These are phyloP conservation scores for Plantago ovata DNA, from an alignment of 257 asterid species.

Conservation along the genomic window DNA sequence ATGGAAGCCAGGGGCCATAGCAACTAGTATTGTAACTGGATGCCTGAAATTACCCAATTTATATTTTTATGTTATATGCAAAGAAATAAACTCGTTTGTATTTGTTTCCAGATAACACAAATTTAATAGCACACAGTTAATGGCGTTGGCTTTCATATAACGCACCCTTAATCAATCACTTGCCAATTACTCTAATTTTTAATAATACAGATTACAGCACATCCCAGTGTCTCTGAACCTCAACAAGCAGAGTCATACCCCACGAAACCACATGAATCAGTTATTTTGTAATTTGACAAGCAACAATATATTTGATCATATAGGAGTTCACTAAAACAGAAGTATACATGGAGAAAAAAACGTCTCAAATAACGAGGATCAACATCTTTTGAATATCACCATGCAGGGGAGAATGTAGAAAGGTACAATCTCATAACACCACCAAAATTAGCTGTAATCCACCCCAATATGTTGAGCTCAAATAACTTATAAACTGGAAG, in stretches of 20 bases:
- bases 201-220: background rate
- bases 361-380: background rate
- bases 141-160: no score
- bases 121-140: background rate
- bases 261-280: background rate
- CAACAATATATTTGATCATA: background rate
- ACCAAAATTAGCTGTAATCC: no score
- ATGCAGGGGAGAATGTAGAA: background rate
- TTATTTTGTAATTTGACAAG: background rate
- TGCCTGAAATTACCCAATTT: background rate
- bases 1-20: background rate
- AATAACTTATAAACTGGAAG: background rate
- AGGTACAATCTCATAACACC: no score
- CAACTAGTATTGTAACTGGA: background rate
- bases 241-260: background rate
- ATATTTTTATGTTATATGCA: background rate
- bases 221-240: background rate
- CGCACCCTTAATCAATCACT: background rate
- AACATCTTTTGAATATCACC: background rate
- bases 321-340: background rate
- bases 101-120: background rate
- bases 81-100: background rate
- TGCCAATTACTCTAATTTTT: background rate
- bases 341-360: background rate
- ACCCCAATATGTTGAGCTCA: background rate